These are phyloP conservation scores for Pulveroboletus ravenelii DNA, from an alignment of 768 basidiomycete genomes.

Conservation along the genomic window DNA sequence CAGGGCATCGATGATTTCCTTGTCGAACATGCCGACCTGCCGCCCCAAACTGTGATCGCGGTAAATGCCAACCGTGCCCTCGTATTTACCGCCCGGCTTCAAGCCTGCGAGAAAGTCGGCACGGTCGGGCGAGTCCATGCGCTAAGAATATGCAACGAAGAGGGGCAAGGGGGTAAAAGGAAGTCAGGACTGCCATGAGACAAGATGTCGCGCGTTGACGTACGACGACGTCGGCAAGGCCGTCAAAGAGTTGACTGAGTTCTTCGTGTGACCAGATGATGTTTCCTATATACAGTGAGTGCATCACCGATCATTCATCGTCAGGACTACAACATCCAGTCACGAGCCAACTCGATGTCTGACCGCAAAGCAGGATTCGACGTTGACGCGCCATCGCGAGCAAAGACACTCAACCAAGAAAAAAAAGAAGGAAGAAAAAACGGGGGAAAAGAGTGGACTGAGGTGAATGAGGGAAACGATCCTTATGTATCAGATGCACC, in stretches of 20 bases:
- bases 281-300: conserved; percentile 41
- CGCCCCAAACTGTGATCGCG: conserved; percentile 64
- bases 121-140: conserved; percentile 55
- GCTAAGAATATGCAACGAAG: conserved; percentile 27
- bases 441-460: neutral
- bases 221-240: conserved; percentile 74
- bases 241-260: conserved; percentile 55
- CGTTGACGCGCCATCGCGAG: conserved; percentile 14
- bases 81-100: conserved; percentile 66
- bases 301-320: neutral
- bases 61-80: conserved; percentile 70
- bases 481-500: too few relatives aligned
- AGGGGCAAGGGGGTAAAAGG: too few relatives aligned
- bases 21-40: conserved; percentile 73
- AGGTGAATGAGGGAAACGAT: too few relatives aligned
- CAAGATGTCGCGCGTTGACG: conserved; percentile 26
- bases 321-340: neutral
- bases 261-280: conserved; percentile 83
- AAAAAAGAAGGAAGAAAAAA: neutral
- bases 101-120: conserved; percentile 66
- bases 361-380: conserved; percentile 35
- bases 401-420: neutral
- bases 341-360: neutral
- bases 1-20: conserved; percentile 66
- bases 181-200: neutral